Conservation (phyloP, 2,329 filamentous ascomycete species). For the Pestalotiopsis sp. region DNA sequence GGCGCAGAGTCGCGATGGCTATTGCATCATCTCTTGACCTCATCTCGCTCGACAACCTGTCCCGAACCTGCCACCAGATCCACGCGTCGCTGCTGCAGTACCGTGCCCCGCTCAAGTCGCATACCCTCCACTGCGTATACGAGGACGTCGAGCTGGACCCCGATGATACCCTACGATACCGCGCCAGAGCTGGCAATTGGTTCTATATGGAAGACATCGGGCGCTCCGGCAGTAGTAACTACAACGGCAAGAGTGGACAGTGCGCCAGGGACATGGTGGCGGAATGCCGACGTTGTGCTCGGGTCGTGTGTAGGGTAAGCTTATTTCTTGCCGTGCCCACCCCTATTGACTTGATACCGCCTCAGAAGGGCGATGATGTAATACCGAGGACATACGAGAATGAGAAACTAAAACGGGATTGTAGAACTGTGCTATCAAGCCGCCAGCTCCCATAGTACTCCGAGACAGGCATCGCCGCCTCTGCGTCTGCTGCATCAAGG, state of each 20-base stretch:
- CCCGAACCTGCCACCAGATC: slow-evolving; percentile 79
- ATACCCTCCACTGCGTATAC: slow-evolving; percentile 79
- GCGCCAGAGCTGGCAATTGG: slow-evolving; percentile 59
- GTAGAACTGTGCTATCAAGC: slow-evolving; percentile 89
- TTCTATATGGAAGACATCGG: slow-evolving; percentile 59
- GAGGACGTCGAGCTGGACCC: slow-evolving; percentile 60
- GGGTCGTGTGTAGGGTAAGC: slow-evolving; percentile 78
- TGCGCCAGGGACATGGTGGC: slow-evolving; percentile 89
- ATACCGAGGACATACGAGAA: neutral
- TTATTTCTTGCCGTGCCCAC: neutral
- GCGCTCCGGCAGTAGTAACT: slow-evolving; percentile 48
- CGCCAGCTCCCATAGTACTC: slow-evolving; percentile 67
- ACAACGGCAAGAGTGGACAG: slow-evolving; percentile 68
- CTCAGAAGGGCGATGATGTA: neutral
- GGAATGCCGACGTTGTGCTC: slow-evolving; percentile 77
- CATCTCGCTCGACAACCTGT: slow-evolving; percentile 82
- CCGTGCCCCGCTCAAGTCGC: slow-evolving; percentile 69
- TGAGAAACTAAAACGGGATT: neutral
- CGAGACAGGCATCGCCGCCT: slow-evolving; percentile 79
- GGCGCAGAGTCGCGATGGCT: slow-evolving; percentile 70
- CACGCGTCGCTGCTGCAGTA: slow-evolving; percentile 78
- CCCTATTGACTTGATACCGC: slow-evolving; percentile 1
- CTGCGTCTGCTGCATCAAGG: slow-evolving; percentile 73
- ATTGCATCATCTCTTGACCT: slow-evolving; percentile 81
- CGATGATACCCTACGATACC: slow-evolving; percentile 58